A percentile compares a stretch with the other conserved stretches of the same genome.
Conservation (phyloP, 208 protist species). For the Trypanosoma brucei region DNA sequence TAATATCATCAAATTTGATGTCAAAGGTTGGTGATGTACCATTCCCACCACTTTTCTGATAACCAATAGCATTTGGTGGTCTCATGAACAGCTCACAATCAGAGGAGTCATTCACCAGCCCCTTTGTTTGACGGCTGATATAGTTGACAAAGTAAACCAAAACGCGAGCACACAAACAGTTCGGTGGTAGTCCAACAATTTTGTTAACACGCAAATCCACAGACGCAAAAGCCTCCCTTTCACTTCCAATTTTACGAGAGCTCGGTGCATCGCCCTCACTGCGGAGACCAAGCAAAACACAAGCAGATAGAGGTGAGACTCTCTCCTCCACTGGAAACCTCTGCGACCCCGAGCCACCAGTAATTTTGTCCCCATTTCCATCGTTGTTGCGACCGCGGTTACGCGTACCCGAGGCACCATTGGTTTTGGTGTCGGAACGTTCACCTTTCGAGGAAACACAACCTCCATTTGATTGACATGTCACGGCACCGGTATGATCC, state of each 20-base stretch:
- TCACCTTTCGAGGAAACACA: too few relatives aligned
- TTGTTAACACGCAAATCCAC: constrained; percentile 44
- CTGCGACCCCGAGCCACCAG: background rate
- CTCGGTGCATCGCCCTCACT: background rate
- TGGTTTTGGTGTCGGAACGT: too few relatives aligned
- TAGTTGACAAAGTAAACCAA: constrained; percentile 56
- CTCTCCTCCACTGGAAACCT: background rate
- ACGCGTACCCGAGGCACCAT: too few relatives aligned
- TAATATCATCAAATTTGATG: constrained; percentile 15
- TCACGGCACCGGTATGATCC: too few relatives aligned
- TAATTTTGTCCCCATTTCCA: too few relatives aligned
- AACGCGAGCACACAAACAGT: constrained; percentile 43
- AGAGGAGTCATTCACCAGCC: constrained; percentile 25
- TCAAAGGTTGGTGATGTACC: constrained; percentile 40
- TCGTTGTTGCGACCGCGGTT: too few relatives aligned
- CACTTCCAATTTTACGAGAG: constrained; percentile 9
- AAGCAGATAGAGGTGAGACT: background rate
- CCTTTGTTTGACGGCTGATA: constrained; percentile 27
- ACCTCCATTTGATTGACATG: too few relatives aligned
- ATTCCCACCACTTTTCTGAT: constrained; percentile 38
- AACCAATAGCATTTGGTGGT: constrained; percentile 41
- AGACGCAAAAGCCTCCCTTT: constrained; percentile 21
- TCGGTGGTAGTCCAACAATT: constrained; percentile 49
- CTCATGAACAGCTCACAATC: constrained; percentile 45
- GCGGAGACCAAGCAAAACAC: constrained; percentile 9